A percentile compares a stretch with the other conserved stretches of the same genome.
phyloP scores from a whole-genome alignment of 371 early-diverging fungal genomes.

The Mucor irregularis region DNA sequence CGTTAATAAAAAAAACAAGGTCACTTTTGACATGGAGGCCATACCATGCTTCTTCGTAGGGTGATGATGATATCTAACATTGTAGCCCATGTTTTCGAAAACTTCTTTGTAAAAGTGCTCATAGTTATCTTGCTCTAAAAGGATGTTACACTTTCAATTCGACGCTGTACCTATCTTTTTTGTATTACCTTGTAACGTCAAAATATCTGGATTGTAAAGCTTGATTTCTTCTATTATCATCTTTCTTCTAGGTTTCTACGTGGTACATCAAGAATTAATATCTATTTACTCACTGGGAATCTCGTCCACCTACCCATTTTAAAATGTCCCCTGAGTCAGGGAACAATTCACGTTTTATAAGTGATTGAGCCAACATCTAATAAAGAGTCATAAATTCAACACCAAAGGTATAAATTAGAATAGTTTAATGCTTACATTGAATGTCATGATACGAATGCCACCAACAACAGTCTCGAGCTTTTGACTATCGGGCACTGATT shows the following conservation, averaged over 20 bases:
- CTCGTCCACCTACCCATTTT: slow-evolving; percentile 45
- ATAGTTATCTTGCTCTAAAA: slow-evolving; percentile 44
- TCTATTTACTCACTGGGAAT: too few species aligned
- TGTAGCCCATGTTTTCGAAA: slow-evolving; percentile 35
- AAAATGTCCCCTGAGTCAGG: slow-evolving; percentile 49
- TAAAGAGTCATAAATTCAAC: background rate
- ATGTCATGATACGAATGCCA: slow-evolving; percentile 36
- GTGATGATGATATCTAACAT: slow-evolving; percentile 29
- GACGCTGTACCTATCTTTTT: too few species aligned
- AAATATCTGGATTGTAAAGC: slow-evolving; percentile 49
- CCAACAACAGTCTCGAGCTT: slow-evolving; percentile 3
- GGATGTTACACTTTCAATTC: too few species aligned
- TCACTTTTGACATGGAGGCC: slow-evolving; percentile 17
- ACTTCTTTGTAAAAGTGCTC: slow-evolving; percentile 31
- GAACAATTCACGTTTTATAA: slow-evolving; percentile 57
- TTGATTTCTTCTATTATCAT: slow-evolving; percentile 53
- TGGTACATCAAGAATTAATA: too few species aligned
- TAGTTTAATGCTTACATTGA: slow-evolving; percentile 28
- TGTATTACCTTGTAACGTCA: slow-evolving; percentile 52
- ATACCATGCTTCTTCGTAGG: slow-evolving; percentile 39
- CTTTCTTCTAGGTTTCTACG: slow-evolving; percentile 40
- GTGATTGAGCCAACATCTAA: slow-evolving; percentile 54
- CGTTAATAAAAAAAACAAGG: too few species aligned
- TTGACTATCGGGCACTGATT: slow-evolving; percentile 14
- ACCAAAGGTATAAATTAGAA: background rate